Evolutionary conservation across 2,329 filamentous ascomycete genomes (phyloP).

Genomic region (Microdochium trichocladiopsis): DNA sequence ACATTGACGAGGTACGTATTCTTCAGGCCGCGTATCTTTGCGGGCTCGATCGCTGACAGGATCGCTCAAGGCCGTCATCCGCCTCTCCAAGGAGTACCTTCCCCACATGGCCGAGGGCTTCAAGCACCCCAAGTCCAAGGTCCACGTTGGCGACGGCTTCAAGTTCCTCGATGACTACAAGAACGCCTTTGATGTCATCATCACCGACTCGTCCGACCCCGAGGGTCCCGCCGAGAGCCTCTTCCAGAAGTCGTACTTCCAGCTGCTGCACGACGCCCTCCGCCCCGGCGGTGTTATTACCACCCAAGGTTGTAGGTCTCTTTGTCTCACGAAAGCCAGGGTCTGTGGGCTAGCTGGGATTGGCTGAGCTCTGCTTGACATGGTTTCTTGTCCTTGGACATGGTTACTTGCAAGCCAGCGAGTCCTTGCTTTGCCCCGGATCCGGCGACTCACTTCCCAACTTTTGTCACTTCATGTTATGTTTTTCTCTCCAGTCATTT

Average conservation of each 20-base stretch:
- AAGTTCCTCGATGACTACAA: constrained; percentile 96
- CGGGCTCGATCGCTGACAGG: no score
- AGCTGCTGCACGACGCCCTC: constrained; percentile 84
- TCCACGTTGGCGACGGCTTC: constrained; percentile 95
- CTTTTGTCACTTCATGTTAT: not conserved
- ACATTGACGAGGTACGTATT: constrained; percentile 83
- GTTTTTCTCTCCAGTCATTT: constrained; percentile 2
- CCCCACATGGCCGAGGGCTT: constrained; percentile 91
- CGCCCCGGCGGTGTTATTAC: constrained; percentile 96
- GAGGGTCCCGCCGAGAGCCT: constrained; percentile 93
- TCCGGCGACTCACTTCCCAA: not conserved
- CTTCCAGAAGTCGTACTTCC: constrained; percentile 98
- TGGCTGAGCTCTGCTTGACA: not conserved
- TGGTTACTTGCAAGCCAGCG: constrained; percentile 4
- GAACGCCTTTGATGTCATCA: constrained; percentile 98
- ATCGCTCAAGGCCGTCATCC: constrained; percentile 70
- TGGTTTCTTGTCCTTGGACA: constrained; percentile 5
- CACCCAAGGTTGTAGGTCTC: constrained; percentile 99
- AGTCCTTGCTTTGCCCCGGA: constrained; percentile 4
- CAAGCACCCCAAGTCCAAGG: constrained; percentile 87
- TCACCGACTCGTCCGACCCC: constrained; percentile 96
- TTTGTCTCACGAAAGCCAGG: constrained; percentile 43
- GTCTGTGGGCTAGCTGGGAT: constrained; percentile 11
- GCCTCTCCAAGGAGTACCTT: constrained; percentile 96
- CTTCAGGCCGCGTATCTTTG: no score